Conservation (phyloP, 1,284 basidiomycete genomes). For the Polyporus tsugae region DNA sequence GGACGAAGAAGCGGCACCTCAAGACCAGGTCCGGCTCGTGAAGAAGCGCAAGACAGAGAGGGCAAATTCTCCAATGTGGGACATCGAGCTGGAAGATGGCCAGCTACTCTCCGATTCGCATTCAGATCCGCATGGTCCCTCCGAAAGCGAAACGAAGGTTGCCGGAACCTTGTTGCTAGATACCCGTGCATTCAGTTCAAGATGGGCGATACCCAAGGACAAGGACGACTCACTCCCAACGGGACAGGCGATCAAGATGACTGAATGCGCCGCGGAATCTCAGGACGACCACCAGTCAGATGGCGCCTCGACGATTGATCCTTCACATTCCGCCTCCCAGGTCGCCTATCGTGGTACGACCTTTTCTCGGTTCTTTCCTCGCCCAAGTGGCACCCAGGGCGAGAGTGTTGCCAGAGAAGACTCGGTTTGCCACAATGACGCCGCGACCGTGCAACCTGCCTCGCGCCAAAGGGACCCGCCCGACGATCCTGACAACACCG, state of each 20-base stretch:
- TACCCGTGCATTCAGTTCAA: slow-evolving; percentile 29
- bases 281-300: slow-evolving; percentile 11
- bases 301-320: slow-evolving; percentile 48
- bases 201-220: slow-evolving; percentile 13
- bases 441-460: background rate
- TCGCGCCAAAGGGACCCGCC: background rate
- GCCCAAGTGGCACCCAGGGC: background rate
- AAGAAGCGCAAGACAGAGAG: slow-evolving; percentile 7
- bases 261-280: background rate
- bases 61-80: slow-evolving; percentile 65
- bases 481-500: slow-evolving; percentile 2
- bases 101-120: slow-evolving; percentile 31
- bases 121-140: slow-evolving; percentile 9
- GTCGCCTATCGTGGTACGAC: slow-evolving; percentile 13
- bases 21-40: background rate
- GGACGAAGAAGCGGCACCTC: background rate
- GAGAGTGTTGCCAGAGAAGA: background rate
- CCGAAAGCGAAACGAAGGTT: slow-evolving; percentile 11
- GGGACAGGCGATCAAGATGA: background rate
- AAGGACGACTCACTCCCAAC: background rate
- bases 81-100: slow-evolving; percentile 60
- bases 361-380: slow-evolving; percentile 2
- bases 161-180: slow-evolving; percentile 40
- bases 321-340: slow-evolving; percentile 42
- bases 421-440: background rate